Evolutionary conservation across 1,284 basidiomycete species (phyloP), one percentile per base, ranked within the genome.

Genomic region (Schizophyllum amplum): DNA sequence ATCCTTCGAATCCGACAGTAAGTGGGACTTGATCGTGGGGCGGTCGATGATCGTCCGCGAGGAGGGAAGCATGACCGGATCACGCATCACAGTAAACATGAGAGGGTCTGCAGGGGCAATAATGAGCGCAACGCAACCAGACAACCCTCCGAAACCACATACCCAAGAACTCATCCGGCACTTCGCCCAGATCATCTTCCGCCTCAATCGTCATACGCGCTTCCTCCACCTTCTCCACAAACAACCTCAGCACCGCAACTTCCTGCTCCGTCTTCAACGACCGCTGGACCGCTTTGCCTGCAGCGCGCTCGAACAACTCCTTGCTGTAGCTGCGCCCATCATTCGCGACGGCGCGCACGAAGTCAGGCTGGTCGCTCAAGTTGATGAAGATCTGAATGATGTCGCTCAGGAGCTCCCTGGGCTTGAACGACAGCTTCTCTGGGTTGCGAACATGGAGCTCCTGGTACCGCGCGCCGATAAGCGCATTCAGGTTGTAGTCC

Each of bases 161-260:
- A 93, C 93, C 94, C 56, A 95, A 71, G 78, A 90, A 99, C 68
- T 99, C 96, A 58, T 99, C 97, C 0, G 97, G 97, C 51, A 97
- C 76, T 33, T 99, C 96, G 42, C 93, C 91, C 55, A 94, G 73
- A 65, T 99, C 96, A 51, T 95, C 93, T 66, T 98, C 97, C 13
- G 86, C 90, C 62, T 92, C 87, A 58, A 94, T 77, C 27, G 78
- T 80, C 15, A 78, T 79, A 69, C 86, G 91, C 57, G 86, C 83
- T 64, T 86, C 87, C 70, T 99, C 97, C 1, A 98, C 93, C 66
- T 87, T 88, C 48, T 75, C 76, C 4, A 93, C 86, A 68, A 99
- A 92, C 22, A 76, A 66, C 42, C 79, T 69, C 52, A 98, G 76
- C 64, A 83, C 79, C 55, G 86, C 81, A 17, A 99, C 80, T 69